These are phyloP conservation scores for Salvia sclarea DNA, from an alignment of 305 asterid species.

Conservation along the genomic window DNA sequence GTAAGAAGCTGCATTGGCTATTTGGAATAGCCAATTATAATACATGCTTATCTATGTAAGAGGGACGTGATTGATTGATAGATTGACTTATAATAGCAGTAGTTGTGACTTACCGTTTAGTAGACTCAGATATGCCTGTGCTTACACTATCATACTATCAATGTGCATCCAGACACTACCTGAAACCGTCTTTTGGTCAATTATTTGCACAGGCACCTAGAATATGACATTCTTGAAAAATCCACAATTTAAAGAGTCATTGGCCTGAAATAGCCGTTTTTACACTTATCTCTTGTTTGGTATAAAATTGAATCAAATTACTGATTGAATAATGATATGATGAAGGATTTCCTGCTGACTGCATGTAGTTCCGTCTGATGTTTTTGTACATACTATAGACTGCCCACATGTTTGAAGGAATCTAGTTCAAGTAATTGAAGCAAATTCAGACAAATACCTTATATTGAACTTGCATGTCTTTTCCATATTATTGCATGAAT, in stretches of 20 bases:
- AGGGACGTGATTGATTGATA: not conserved
- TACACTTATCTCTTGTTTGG: not conserved
- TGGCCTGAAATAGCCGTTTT: not conserved
- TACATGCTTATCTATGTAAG: not conserved
- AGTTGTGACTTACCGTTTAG: conserved; percentile 5
- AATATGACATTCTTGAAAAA: not conserved
- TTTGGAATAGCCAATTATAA: not conserved
- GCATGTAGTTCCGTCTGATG: not conserved
- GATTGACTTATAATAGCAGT: not conserved
- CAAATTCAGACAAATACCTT: conserved; percentile 16
- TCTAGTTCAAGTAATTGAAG: conserved; percentile 4
- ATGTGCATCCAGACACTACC: not conserved
- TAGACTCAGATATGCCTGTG: conserved; percentile 6
- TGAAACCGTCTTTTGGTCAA: not conserved
- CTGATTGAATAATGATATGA: not conserved
- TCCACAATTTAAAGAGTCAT: not conserved
- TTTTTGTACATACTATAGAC: not conserved
- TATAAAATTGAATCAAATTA: not conserved
- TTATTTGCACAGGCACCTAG: not conserved
- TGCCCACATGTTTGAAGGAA: not conserved
- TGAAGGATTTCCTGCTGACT: not conserved
- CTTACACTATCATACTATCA: not conserved
- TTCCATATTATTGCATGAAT: not conserved
- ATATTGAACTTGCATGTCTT: not conserved
- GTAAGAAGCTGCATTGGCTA: conserved; percentile 11